Evolutionary conservation across 306 rosid species (phyloP).

Genomic region (Casuarina glauca): DNA sequence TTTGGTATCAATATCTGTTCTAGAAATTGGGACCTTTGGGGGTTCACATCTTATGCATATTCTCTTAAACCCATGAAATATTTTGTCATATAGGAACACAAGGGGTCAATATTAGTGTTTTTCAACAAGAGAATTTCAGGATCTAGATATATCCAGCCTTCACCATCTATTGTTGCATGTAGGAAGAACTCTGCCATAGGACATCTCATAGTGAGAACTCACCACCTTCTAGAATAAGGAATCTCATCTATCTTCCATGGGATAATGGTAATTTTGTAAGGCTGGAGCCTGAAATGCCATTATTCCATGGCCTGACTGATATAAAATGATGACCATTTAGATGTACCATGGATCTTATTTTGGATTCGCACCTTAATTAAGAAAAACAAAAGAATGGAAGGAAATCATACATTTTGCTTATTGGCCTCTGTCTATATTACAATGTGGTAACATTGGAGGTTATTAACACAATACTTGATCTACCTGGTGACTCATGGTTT

Average conservation of each 20-base stretch:
- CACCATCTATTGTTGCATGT: too few relatives aligned
- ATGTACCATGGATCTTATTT: neutral
- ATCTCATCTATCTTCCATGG: too few relatives aligned
- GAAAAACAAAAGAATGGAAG: conserved; percentile 1
- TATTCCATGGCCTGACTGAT: neutral
- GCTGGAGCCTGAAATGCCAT: neutral
- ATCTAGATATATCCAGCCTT: too few relatives aligned
- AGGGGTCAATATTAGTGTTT: too few relatives aligned
- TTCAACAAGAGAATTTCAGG: too few relatives aligned
- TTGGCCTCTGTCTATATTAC: neutral
- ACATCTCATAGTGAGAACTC: too few relatives aligned
- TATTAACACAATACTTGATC: conserved; percentile 1
- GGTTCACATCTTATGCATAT: neutral
- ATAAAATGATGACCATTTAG: neutral
- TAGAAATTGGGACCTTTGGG: neutral
- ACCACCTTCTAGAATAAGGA: too few relatives aligned
- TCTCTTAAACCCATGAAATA: neutral
- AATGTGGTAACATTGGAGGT: neutral
- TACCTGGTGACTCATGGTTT: neutral
- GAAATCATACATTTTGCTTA: neutral
- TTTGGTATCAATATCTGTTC: neutral
- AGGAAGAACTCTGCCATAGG: too few relatives aligned
- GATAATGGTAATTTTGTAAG: too few relatives aligned
- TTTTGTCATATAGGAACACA: neutral
- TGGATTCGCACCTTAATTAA: neutral